Percentiles rank a stretch among this genome's conserved stretches.
These are phyloP conservation scores for Mycena pura DNA, from an alignment of 768 basidiomycete species.

Conservation along the genomic window DNA sequence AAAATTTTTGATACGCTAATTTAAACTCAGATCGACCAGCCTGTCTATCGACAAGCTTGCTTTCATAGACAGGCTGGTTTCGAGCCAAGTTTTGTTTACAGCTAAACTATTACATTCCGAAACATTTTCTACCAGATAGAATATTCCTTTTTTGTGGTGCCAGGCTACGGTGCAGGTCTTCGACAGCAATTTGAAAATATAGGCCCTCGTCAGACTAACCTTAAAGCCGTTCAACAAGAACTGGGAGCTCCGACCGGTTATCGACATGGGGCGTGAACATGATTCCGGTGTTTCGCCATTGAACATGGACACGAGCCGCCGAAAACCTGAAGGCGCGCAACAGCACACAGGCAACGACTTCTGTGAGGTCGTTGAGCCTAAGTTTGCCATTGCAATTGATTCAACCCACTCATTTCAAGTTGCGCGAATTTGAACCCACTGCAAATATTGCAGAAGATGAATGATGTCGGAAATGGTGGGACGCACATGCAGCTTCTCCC, in stretches of 20 bases:
- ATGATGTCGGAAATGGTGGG: neutral
- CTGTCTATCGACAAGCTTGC: no score
- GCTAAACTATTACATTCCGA: no score
- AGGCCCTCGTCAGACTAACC: no score
- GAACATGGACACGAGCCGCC: neutral
- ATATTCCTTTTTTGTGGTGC: no score
- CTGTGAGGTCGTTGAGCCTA: neutral
- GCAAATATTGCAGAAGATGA: neutral
- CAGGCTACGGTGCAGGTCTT: no score
- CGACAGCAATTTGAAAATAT: no score
- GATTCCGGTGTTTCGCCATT: neutral
- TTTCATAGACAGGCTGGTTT: no score
- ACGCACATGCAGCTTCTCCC: slow-evolving; percentile 2
- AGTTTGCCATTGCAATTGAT: neutral
- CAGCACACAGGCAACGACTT: neutral
- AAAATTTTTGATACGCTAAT: no score
- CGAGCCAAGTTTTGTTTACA: no score
- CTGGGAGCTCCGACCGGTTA: neutral
- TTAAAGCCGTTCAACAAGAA: neutral
- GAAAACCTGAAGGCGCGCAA: neutral
- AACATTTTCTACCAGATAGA: no score
- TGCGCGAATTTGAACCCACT: neutral
- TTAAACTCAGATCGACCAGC: no score
- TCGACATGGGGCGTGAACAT: neutral
- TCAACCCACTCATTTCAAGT: neutral